A percentile compares a stretch with the other conserved stretches of the same genome.
Evolutionary conservation across 2,329 filamentous ascomycete genomes (phyloP).

Genomic region (Claviceps humidiphila): DNA sequence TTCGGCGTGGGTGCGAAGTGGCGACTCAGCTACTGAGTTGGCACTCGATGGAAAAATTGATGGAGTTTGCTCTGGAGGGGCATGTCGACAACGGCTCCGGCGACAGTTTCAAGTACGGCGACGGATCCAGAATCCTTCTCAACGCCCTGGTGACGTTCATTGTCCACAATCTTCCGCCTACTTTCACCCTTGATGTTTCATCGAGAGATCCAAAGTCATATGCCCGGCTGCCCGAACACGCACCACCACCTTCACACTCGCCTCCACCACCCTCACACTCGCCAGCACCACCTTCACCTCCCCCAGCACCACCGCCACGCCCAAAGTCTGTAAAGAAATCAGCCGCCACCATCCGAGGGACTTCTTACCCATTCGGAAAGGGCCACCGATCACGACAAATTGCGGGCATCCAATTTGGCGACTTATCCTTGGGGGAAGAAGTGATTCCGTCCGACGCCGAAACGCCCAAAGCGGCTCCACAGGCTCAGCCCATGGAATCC

Average conservation of each 20-base stretch:
- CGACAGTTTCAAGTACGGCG: conserved; percentile 37
- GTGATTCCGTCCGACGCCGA: conserved; percentile 17
- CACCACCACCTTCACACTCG: conserved; percentile 8
- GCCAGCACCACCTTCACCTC: not conserved
- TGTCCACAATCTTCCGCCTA: conserved; percentile 42
- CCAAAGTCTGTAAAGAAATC: conserved; percentile 6
- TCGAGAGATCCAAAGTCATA: conserved; percentile 23
- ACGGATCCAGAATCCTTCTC: conserved; percentile 40
- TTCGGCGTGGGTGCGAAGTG: conserved; percentile 44
- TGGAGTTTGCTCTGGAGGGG: conserved; percentile 43
- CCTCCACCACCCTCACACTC: conserved; percentile 6
- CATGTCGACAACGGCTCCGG: conserved; percentile 21
- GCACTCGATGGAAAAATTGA: conserved; percentile 46
- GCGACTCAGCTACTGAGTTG: conserved; percentile 45
- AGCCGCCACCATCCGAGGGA: conserved; percentile 20
- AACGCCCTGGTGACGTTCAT: conserved; percentile 45
- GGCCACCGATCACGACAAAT: conserved; percentile 37
- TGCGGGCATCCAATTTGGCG: conserved; percentile 58
- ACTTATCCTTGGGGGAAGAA: conserved; percentile 32
- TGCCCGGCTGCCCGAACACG: conserved; percentile 24
- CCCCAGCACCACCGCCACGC: conserved; percentile 6
- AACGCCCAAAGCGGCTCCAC: conserved; percentile 14
- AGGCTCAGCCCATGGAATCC: conserved; percentile 22
- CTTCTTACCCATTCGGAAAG: conserved; percentile 22
- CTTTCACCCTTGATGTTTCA: conserved; percentile 44